A percentile compares a stretch with the other conserved stretches of the same genome.
phyloP scores from a whole-genome alignment of 192 early-diverging fungal species.

The Jimgerdemannia lactiflua region DNA sequence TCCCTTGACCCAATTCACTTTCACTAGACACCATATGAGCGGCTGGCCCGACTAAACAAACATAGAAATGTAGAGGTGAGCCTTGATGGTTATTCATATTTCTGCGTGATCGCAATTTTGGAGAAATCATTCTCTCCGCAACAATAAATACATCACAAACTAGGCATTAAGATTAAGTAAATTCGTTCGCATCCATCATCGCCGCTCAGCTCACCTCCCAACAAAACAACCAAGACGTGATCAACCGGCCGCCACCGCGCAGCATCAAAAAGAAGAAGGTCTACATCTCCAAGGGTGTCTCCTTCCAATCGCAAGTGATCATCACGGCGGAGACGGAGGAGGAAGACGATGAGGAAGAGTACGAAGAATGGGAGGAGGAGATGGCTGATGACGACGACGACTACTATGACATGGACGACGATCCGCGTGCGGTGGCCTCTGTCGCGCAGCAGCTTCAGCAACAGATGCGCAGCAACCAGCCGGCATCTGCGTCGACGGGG shows the following conservation, averaged over 20 bases:
- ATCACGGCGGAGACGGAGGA: slow-evolving; percentile 30
- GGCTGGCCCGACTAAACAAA: slow-evolving; percentile 76
- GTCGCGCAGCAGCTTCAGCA: neutral
- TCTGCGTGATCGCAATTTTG: neutral
- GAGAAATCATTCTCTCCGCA: neutral
- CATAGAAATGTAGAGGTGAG: slow-evolving; percentile 64
- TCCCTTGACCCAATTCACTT: neutral
- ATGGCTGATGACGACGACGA: slow-evolving; percentile 37
- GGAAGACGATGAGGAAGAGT: slow-evolving; percentile 45
- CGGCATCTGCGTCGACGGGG: neutral
- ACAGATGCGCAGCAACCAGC: neutral
- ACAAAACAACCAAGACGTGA: slow-evolving; percentile 9
- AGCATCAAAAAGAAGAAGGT: slow-evolving; percentile 18
- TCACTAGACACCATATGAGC: slow-evolving; percentile 71
- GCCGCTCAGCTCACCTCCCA: slow-evolving; percentile 10
- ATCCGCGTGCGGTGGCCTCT: neutral
- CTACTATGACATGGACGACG: slow-evolving; percentile 34
- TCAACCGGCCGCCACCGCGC: neutral
- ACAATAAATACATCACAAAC: neutral
- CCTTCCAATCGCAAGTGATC: slow-evolving; percentile 34
- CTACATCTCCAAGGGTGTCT: slow-evolving; percentile 25
- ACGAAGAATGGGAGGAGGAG: slow-evolving; percentile 44
- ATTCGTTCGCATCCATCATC: neutral
- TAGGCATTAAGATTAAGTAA: too few species aligned
- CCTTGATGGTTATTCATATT: neutral